A percentile compares a stretch with the other conserved stretches of the same genome.
These are phyloP conservation scores for Globisporangium viniferum DNA, from an alignment of 352 stramenopile genomes.

Conservation along the genomic window DNA sequence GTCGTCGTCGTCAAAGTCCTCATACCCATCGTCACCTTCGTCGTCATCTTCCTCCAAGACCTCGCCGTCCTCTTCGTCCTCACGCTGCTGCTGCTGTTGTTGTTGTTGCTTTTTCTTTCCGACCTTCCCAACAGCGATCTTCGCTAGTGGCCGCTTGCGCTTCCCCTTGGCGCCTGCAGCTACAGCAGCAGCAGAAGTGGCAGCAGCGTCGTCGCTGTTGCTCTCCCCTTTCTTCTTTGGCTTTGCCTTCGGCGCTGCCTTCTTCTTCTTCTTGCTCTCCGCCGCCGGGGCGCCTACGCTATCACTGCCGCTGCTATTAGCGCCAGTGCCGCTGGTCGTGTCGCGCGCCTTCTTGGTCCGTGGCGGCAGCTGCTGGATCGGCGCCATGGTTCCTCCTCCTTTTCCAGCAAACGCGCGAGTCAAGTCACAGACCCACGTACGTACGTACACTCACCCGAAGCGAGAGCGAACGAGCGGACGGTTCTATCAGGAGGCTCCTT, in stretches of 20 bases:
- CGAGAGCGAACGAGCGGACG: too few relatives aligned
- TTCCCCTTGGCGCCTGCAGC: slow-evolving; percentile 4
- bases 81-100: not conserved
- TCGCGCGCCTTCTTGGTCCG: not conserved
- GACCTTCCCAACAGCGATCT: not conserved
- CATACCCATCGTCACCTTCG: not conserved
- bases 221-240: not conserved
- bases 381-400: not conserved
- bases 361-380: not conserved
- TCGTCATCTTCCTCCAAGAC: slow-evolving; percentile 3
- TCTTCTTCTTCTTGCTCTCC: slow-evolving; percentile 4
- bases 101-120: not conserved
- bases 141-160: slow-evolving; percentile 3
- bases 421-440: too few relatives aligned
- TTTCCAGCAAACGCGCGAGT: not conserved
- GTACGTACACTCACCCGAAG: too few relatives aligned
- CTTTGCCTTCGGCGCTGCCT: not conserved
- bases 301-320: too few relatives aligned
- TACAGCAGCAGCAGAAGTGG: not conserved
- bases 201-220: not conserved
- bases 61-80: not conserved
- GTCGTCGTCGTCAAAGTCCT: not conserved
- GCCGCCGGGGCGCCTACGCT: not conserved
- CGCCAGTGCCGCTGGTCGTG: not conserved
- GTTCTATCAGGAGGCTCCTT: too few relatives aligned